Percentiles rank a stretch among this genome's conserved stretches.
Conservation (phyloP, 768 basidiomycete genomes). For the Russula sp. region DNA sequence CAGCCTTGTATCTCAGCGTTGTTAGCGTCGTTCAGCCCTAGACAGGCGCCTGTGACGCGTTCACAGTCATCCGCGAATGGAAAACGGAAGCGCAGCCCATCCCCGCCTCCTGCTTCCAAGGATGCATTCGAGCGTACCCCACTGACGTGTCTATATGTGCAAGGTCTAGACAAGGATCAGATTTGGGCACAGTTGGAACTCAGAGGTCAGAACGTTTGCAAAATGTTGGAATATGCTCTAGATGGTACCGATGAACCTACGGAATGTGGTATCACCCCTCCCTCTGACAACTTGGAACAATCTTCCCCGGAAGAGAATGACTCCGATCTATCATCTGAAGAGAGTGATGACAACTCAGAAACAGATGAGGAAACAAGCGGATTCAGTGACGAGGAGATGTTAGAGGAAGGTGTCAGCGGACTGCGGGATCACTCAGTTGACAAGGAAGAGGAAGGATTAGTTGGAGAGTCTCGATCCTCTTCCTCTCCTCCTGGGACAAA, state of each 20-base stretch:
- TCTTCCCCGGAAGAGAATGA: conserved; percentile 29
- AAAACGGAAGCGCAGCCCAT: conserved; percentile 37
- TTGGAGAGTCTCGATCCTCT: background rate
- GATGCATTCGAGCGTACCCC: conserved; percentile 54
- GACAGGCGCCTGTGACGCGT: conserved; percentile 65
- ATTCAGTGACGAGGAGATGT: conserved; percentile 23
- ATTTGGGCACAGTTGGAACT: conserved; percentile 94
- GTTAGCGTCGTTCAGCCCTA: conserved; percentile 58
- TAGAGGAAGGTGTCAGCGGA: conserved; percentile 25
- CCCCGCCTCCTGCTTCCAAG: conserved; percentile 28
- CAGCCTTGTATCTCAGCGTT: conserved; percentile 57
- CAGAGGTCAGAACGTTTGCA: conserved; percentile 59
- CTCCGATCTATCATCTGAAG: background rate
- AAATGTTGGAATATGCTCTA: conserved; percentile 57
- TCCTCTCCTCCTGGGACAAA: conserved; percentile 21
- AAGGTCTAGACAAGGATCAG: conserved; percentile 79
- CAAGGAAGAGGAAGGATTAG: conserved; percentile 20
- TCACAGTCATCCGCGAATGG: conserved; percentile 45
- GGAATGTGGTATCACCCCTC: conserved; percentile 28
- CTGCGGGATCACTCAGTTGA: conserved; percentile 12
- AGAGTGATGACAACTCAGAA: conserved; percentile 25
- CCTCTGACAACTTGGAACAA: conserved; percentile 24
- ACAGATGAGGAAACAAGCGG: conserved; percentile 26
- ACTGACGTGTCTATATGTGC: conserved; percentile 61
- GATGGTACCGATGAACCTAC: conserved; percentile 38